A percentile compares a stretch with the other conserved stretches of the same genome.
phyloP scores from a whole-genome alignment of 805 yeast species.

The Metschnikowia noctiluminum region DNA sequence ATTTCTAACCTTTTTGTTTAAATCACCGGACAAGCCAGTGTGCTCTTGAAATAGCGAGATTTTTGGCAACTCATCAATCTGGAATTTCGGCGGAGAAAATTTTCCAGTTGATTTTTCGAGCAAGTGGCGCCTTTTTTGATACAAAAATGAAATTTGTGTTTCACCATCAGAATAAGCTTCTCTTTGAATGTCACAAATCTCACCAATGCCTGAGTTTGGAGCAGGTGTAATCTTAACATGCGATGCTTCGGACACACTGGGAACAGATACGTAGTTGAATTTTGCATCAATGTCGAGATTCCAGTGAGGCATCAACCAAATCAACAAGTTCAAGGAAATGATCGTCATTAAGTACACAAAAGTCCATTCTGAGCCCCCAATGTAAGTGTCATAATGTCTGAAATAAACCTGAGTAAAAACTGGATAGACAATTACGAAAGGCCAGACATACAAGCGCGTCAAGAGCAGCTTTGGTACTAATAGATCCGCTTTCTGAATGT shows the following conservation, averaged over 20 bases:
- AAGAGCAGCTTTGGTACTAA: slow-evolving; percentile 62
- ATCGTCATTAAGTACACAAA: slow-evolving; percentile 78
- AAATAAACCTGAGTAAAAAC: slow-evolving; percentile 61
- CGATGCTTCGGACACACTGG: slow-evolving; percentile 57
- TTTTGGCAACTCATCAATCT: slow-evolving; percentile 57
- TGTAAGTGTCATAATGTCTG: slow-evolving; percentile 71
- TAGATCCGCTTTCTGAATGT: slow-evolving; percentile 68
- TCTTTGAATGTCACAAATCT: slow-evolving; percentile 63
- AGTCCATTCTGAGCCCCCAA: slow-evolving; percentile 94
- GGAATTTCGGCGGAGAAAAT: slow-evolving; percentile 81
- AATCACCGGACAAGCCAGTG: slow-evolving; percentile 55
- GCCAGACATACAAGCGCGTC: slow-evolving; percentile 76
- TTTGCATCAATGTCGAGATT: slow-evolving; percentile 63
- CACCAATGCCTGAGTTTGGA: slow-evolving; percentile 82
- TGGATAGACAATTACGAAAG: slow-evolving; percentile 78
- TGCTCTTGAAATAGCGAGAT: slow-evolving; percentile 54
- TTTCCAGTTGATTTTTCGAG: slow-evolving; percentile 49
- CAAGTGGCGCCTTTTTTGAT: slow-evolving; percentile 89
- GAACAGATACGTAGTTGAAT: slow-evolving; percentile 63
- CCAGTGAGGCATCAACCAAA: slow-evolving; percentile 95
- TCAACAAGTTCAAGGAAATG: slow-evolving; percentile 65
- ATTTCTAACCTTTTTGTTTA: slow-evolving; percentile 46
- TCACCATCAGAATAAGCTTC: slow-evolving; percentile 54
- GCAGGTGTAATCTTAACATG: slow-evolving; percentile 76
- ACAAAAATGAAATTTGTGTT: slow-evolving; percentile 66